These are phyloP conservation scores for Backusella psychrophila DNA, from an alignment of 192 early-diverging fungal species.

Conservation along the genomic window DNA sequence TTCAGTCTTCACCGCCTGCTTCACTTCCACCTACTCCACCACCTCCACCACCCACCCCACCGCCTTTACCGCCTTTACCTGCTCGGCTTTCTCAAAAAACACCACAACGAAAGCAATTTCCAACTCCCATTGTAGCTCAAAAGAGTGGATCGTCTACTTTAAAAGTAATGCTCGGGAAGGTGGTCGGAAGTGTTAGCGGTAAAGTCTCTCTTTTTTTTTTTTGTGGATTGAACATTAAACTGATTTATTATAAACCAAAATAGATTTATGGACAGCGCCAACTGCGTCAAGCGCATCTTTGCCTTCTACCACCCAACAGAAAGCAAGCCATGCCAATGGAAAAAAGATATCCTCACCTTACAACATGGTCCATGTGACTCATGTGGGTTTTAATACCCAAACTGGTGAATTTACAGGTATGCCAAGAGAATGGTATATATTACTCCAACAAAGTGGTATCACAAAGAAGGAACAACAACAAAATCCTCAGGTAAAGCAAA, in stretches of 20 bases:
- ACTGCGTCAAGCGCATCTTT: conserved; percentile 9
- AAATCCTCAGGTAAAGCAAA: conserved; percentile 69
- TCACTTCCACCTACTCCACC: conserved; percentile 2
- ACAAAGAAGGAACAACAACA: conserved; percentile 89
- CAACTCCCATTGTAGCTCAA: conserved; percentile 7
- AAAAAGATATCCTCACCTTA: conserved; percentile 91
- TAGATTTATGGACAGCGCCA: conserved; percentile 31
- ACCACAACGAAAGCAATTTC: background rate
- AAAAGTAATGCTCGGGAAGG: conserved; percentile 51
- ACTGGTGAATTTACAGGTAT: conserved; percentile 95
- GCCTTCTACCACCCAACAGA: conserved; percentile 33
- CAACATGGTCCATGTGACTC: conserved; percentile 95
- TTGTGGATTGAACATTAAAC: background rate
- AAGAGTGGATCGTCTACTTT: conserved; percentile 26
- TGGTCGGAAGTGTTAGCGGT: conserved; percentile 50
- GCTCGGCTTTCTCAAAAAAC: background rate
- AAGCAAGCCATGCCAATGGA: conserved; percentile 54
- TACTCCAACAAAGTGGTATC: conserved; percentile 93
- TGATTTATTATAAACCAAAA: background rate
- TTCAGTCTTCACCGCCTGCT: conserved; percentile 12
- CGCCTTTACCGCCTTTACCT: background rate
- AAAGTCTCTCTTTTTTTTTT: conserved; percentile 9
- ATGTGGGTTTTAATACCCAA: conserved; percentile 96
- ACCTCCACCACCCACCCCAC: background rate
- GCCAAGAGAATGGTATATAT: conserved; percentile 89